Base-by-base conservation (phyloP, 2,329 filamentous ascomycete species). In the Colletotrichum noveboracense region DNA sequence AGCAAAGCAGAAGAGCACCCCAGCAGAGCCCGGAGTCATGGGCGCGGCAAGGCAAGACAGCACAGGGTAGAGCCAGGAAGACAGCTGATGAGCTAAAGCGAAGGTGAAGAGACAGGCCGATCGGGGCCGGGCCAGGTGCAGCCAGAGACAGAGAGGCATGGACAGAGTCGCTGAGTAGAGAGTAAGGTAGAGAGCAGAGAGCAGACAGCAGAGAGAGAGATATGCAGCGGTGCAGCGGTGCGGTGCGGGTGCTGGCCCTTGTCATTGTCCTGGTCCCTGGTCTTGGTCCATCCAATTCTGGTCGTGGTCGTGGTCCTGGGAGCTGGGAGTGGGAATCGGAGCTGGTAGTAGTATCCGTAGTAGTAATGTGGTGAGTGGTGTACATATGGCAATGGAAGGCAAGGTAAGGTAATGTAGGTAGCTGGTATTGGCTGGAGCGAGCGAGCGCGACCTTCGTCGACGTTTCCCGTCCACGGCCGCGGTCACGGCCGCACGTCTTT, bases 381-480 rank as follows among this genome's bases (percentile, higher is more conserved):
- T 52, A 48, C 38, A 48, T 48, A 52, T 52, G 43, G 43, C 43
- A 52, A 48, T n/a, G 38, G 18, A 56, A 71, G 38, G 69, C 18
- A 71, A 70, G 36, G 10, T n/a, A 30, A 38, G 32, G 66, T 62
- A 62, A 36, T 36, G 34, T 16, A 28, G 26, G 16, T 61, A 28
- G 21, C 55, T 58, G 21, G 58, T 61, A 30, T 61, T 30, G 30
- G 38, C 65, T 55, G 65, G 28, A 67, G 65, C 48, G 67, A 60
- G 68, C 55, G 67, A 62, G 67, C 67, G 67, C 55, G 67, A 62
- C 24, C 68, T 64, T 74, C 71, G 55, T 75, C 61, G 73, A 75
- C 74, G 74, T 76, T 76, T 76, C 65, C 67, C 36, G 36, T 70
- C 58, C 67, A 70, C 56, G 55, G 60, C 66, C 67, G 48, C 26